These are phyloP conservation scores for Acmispon strigosus DNA, from an alignment of 306 rosid genomes.

Conservation along the genomic window DNA sequence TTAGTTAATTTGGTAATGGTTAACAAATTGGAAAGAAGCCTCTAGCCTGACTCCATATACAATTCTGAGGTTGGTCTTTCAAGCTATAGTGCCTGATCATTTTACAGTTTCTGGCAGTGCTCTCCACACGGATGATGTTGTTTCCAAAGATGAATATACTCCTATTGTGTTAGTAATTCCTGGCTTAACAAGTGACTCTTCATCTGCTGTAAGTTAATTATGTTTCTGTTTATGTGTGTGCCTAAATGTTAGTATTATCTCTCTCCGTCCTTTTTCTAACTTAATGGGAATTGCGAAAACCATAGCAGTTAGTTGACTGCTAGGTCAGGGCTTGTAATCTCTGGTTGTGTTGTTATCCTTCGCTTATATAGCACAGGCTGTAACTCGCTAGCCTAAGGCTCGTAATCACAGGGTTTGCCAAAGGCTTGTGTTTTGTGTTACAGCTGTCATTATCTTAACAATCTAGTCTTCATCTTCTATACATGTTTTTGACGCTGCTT, in stretches of 20 bases:
- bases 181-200: constrained; percentile 85
- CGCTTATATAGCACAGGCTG: not conserved
- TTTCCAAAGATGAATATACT: constrained; percentile 41
- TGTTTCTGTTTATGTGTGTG: not conserved
- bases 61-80: constrained; percentile 3
- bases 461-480: too few species aligned
- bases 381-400: not conserved
- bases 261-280: not conserved
- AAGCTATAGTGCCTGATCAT: constrained; percentile 5
- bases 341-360: not conserved
- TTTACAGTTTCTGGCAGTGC: constrained; percentile 41
- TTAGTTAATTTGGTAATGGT: not conserved
- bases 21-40: constrained; percentile 7
- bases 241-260: not conserved
- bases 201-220: constrained; percentile 61
- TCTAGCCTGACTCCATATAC: not conserved
- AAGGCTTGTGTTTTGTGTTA: constrained; percentile 2
- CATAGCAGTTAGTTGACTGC: not conserved
- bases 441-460: not conserved
- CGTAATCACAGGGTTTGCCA: not conserved
- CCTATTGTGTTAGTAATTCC: constrained; percentile 74
- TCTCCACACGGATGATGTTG: constrained; percentile 16
- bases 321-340: not conserved
- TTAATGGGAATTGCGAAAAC: not conserved
- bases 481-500: too few species aligned